Evolutionary conservation across 257 asterid species (phyloP).

Genomic region (Penstemon davidsonii): DNA sequence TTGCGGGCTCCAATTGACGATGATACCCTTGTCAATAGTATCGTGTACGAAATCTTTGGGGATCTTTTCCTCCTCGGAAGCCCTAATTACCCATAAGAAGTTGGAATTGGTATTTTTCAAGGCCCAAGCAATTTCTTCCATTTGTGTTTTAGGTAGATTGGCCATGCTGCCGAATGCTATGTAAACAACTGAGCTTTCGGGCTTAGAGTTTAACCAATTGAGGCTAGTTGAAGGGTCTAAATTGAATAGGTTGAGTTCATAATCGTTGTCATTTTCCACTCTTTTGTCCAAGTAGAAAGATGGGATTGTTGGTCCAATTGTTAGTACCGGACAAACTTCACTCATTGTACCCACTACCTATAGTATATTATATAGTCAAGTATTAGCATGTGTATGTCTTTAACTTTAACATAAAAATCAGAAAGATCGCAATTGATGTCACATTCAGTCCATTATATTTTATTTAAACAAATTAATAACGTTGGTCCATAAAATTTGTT

Average conservation of each 20-base stretch:
- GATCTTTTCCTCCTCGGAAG: slow-evolving; percentile 39
- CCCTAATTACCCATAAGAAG: slow-evolving; percentile 65
- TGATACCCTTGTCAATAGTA: slow-evolving; percentile 30
- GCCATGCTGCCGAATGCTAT: slow-evolving; percentile 86
- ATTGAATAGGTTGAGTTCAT: slow-evolving; percentile 53
- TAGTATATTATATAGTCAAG: no score
- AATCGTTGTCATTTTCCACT: slow-evolving; percentile 43
- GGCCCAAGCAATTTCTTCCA: slow-evolving; percentile 61
- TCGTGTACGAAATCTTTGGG: slow-evolving; percentile 36
- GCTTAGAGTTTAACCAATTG: slow-evolving; percentile 58
- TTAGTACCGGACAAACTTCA: slow-evolving; percentile 37
- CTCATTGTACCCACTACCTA: slow-evolving; percentile 63
- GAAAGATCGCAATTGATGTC: no score
- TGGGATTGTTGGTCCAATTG: slow-evolving; percentile 84
- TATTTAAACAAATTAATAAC: no score
- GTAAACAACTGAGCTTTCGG: slow-evolving; percentile 58
- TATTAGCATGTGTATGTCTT: no score
- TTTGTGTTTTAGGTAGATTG: slow-evolving; percentile 41
- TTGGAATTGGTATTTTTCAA: slow-evolving; percentile 36
- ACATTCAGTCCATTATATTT: no score
- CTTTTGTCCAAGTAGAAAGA: slow-evolving; percentile 61
- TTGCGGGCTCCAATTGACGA: slow-evolving; percentile 72
- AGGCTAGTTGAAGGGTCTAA: slow-evolving; percentile 35
- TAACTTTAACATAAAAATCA: no score
- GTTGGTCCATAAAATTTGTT: no score